Conservation (phyloP, 805 yeast species). For the Wickerhamomyces sydowiorum region DNA sequence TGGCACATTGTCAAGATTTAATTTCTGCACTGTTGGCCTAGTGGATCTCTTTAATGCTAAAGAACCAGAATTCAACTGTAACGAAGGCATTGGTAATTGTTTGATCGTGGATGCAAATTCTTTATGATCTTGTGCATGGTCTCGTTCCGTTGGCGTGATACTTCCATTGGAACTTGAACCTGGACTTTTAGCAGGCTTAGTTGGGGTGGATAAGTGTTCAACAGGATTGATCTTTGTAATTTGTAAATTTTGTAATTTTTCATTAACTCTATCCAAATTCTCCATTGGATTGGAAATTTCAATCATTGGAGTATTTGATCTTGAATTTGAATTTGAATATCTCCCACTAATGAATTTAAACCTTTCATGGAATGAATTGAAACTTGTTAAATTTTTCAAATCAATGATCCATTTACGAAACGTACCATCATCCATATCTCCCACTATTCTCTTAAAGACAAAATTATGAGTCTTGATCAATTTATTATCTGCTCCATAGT, state of each 20-base stretch:
- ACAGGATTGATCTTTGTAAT: slow-evolving; percentile 1
- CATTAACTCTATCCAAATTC: slow-evolving; percentile 8
- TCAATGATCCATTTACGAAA: slow-evolving; percentile 79
- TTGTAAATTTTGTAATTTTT: slow-evolving; percentile 17
- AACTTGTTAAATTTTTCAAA: slow-evolving; percentile 54
- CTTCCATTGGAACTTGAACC: not conserved
- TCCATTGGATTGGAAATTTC: slow-evolving; percentile 19
- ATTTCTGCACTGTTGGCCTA: not conserved
- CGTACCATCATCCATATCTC: slow-evolving; percentile 60
- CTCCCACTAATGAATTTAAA: slow-evolving; percentile 6
- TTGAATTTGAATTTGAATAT: slow-evolving; percentile 9
- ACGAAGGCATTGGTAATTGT: not conserved
- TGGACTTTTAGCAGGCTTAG: not conserved
- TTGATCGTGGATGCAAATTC: not conserved
- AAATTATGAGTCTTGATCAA: slow-evolving; percentile 77
- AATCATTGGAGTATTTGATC: slow-evolving; percentile 22
- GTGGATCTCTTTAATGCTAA: not conserved
- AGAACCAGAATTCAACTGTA: not conserved
- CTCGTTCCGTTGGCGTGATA: too few species aligned
- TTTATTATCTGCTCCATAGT: slow-evolving; percentile 63
- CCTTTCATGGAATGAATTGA: slow-evolving; percentile 16
- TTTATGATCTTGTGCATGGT: not conserved
- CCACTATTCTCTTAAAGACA: slow-evolving; percentile 59
- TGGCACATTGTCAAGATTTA: not conserved
- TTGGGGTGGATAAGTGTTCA: not conserved